Evolutionary conservation across 1,284 basidiomycete species (phyloP).

Genomic region (Flammula alnicola): DNA sequence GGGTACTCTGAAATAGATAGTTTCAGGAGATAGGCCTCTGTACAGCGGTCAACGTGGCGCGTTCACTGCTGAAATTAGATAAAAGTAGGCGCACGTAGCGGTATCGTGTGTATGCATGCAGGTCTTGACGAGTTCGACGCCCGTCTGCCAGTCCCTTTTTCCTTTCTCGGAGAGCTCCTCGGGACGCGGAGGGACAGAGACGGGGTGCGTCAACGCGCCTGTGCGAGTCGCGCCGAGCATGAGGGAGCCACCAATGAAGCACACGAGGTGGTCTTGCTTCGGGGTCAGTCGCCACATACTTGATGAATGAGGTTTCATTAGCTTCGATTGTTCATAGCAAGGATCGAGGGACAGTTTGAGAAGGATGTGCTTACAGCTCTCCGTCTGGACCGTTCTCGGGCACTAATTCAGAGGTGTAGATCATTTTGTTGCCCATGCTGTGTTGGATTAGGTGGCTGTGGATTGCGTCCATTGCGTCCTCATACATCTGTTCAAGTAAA

Average conservation of each 20-base stretch:
- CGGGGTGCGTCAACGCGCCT: slow-evolving; percentile 48
- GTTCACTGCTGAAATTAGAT: background rate
- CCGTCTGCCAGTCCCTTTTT: slow-evolving; percentile 81
- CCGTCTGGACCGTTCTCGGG: slow-evolving; percentile 54
- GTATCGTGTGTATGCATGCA: slow-evolving; percentile 91
- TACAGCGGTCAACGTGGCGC: slow-evolving; percentile 4
- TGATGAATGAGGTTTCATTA: slow-evolving; percentile 3
- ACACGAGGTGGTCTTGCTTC: slow-evolving; percentile 96
- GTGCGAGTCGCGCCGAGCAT: slow-evolving; percentile 87
- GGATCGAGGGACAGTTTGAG: background rate
- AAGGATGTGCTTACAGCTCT: slow-evolving; percentile 44
- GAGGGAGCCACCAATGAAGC: slow-evolving; percentile 92
- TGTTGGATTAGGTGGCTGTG: slow-evolving; percentile 76
- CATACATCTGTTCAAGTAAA: slow-evolving; percentile 71
- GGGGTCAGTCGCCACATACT: slow-evolving; percentile 75
- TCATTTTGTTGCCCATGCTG: slow-evolving; percentile 60
- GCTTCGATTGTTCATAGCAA: background rate
- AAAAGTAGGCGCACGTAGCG: slow-evolving; percentile 62
- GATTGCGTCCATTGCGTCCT: slow-evolving; percentile 82
- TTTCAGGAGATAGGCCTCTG: slow-evolving; percentile 85
- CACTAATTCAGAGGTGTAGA: slow-evolving; percentile 84
- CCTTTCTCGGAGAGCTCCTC: slow-evolving; percentile 60
- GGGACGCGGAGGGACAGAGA: slow-evolving; percentile 65
- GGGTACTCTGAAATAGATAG: slow-evolving; percentile 73
- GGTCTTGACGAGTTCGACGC: slow-evolving; percentile 82